Evolutionary conservation across 306 rosid genomes (phyloP), one percentile per base, ranked within the genome.

Genomic region (Cucurbita maxima): DNA sequence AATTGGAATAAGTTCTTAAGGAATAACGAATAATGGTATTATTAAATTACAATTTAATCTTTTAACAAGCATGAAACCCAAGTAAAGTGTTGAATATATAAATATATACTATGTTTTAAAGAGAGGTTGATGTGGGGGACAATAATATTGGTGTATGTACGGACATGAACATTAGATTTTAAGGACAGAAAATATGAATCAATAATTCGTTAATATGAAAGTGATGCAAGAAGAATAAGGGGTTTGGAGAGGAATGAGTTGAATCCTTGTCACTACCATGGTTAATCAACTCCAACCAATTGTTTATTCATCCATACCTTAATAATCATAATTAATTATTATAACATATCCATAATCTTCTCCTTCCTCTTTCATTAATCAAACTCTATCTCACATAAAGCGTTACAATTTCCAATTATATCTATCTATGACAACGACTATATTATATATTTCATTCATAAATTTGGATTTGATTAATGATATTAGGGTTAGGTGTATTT

Each of bases 41-140:
- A 22, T 22, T 22, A 22, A 22, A 22, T 22, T 22, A 22, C 25
- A 22, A 22, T 22, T 22, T 22, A 0, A 22, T 22, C 25, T 22
- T 22, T 22, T 22, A 22, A 22, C 25, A 67, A 67, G 55, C 36
- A 64, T 20, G 18, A 67, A 67, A 7, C 11, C 11, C 55, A 43
- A 67, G 72, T 38, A 67, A 50, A 67, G 55, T 10, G 40, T 67
- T 44, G 53, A 45, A 67, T 19, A 68, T 20, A 68, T 52, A 68
- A 50, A 50, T 1, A 25, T 25, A 41, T 43, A 18, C 71, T 37
- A 16, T 4, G 14, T 60, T 3, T 37, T 52, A 6, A 18, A 69
- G 73, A 69, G 58, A 59, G 66, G 44, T 66, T 44, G 72, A 66
- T 43, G 72, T 64, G 16, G 73, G 58, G 56, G 69, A 67, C 72